phyloP scores from a whole-genome alignment of 768 basidiomycete species.

The Leccinellum rugosiceps region DNA sequence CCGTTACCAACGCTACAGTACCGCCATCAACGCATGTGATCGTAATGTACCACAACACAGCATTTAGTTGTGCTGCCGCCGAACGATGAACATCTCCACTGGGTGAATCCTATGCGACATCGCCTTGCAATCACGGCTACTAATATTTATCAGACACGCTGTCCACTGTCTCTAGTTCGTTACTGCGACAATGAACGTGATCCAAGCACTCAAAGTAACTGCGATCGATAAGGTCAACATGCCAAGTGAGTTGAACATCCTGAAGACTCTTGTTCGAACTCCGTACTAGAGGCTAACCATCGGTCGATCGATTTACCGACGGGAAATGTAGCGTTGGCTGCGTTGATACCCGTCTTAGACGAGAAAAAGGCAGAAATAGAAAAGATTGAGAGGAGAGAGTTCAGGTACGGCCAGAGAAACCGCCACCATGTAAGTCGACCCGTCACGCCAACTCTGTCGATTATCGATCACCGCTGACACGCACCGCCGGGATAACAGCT shows the following conservation, averaged over 20 bases:
- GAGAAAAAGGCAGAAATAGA: constrained; percentile 44
- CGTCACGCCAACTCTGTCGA: background rate
- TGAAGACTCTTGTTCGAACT: background rate
- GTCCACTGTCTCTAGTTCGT: background rate
- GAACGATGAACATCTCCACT: background rate
- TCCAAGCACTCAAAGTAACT: constrained; percentile 31
- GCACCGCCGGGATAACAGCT: constrained; percentile 32
- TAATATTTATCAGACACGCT: background rate
- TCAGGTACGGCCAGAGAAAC: constrained; percentile 49
- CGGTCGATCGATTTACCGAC: background rate
- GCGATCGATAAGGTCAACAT: constrained; percentile 31
- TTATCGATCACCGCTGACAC: background rate
- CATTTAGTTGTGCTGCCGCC: no score
- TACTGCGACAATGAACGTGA: constrained; percentile 33
- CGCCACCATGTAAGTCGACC: constrained; percentile 35
- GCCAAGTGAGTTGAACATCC: constrained; percentile 29
- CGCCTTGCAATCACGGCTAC: background rate
- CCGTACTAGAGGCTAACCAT: constrained; percentile 1
- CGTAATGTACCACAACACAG: background rate
- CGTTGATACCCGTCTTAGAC: constrained; percentile 51
- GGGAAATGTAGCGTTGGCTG: constrained; percentile 39
- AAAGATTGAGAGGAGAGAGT: constrained; percentile 48
- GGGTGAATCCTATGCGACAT: background rate
- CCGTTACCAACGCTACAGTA: background rate
- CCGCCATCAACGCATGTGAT: background rate